Percentiles rank a stretch among this genome's conserved stretches.
phyloP scores from a whole-genome alignment of 495 filamentous ascomycete species.

The Haplographium delicatum region DNA sequence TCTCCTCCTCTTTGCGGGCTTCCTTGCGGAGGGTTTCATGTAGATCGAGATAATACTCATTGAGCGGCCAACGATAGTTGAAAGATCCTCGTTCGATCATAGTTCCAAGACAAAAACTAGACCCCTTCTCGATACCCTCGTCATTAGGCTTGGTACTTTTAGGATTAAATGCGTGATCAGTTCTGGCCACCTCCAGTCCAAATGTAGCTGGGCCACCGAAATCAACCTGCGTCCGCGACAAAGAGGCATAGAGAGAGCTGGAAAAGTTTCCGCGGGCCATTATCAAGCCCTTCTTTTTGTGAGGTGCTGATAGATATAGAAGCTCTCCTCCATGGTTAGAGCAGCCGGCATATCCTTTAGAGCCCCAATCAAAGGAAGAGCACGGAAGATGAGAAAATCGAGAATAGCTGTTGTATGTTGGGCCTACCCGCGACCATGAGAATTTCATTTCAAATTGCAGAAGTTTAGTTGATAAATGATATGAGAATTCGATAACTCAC shows the following conservation, averaged over 20 bases:
- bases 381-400: slow-evolving; percentile 18
- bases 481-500: too few relatives aligned
- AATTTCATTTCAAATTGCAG: not conserved
- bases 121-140: slow-evolving; percentile 8
- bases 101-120: slow-evolving; percentile 13
- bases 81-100: slow-evolving; percentile 23
- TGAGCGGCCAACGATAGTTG: slow-evolving; percentile 24
- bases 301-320: slow-evolving; percentile 17
- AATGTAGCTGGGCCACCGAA: slow-evolving; percentile 16
- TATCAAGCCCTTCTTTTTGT: slow-evolving; percentile 15
- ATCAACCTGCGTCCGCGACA: slow-evolving; percentile 17
- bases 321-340: slow-evolving; percentile 24
- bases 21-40: not conserved
- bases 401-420: slow-evolving; percentile 23
- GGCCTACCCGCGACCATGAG: slow-evolving; percentile 11
- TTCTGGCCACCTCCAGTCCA: slow-evolving; percentile 8
- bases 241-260: slow-evolving; percentile 17
- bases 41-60: slow-evolving; percentile 20
- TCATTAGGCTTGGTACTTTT: too few relatives aligned
- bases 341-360: slow-evolving; percentile 18
- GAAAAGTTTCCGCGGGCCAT: slow-evolving; percentile 20
- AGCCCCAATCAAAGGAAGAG: slow-evolving; percentile 25
- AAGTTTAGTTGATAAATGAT: too few relatives aligned
- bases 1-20: not conserved
- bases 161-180: not conserved